Evolutionary conservation across 352 stramenopile species (phyloP).

Genomic region (Pelagophyceae sp.): DNA sequence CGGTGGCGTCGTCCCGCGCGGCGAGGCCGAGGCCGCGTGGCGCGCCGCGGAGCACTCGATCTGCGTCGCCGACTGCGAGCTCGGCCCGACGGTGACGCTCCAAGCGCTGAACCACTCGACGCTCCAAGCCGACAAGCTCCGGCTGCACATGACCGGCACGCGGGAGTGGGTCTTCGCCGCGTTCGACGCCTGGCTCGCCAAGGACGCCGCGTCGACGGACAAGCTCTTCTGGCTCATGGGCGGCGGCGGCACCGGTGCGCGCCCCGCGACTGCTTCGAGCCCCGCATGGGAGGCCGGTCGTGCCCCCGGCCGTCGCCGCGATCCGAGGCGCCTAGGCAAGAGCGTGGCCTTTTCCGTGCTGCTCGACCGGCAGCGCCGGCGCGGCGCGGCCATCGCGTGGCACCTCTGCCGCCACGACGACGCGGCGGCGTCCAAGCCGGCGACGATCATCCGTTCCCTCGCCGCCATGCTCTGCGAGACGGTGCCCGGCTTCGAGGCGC

Average conservation of each 20-base stretch:
- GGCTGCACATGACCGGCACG: neutral
- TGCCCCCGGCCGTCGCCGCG: neutral
- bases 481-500: neutral
- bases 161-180: neutral
- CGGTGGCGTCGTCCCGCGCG: no score
- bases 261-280: no score
- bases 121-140: neutral
- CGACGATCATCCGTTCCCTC: neutral
- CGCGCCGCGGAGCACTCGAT: no score
- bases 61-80: no score
- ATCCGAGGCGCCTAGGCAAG: no score
- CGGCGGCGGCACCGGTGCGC: neutral
- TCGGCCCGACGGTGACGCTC: no score
- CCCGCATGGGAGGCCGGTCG: no score
- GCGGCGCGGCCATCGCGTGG: neutral
- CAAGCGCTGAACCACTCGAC: neutral
- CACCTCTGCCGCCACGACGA: slow-evolving; percentile 2
- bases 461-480: neutral
- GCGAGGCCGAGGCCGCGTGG: no score
- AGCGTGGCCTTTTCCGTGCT: neutral
- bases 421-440: neutral
- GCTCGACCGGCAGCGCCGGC: neutral
- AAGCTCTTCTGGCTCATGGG: neutral
- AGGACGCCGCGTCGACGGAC: neutral
- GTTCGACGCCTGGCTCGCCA: neutral